These are phyloP conservation scores for Ramularia collo-cygni DNA, from an alignment of 2,329 filamentous ascomycete species.

Conservation along the genomic window DNA sequence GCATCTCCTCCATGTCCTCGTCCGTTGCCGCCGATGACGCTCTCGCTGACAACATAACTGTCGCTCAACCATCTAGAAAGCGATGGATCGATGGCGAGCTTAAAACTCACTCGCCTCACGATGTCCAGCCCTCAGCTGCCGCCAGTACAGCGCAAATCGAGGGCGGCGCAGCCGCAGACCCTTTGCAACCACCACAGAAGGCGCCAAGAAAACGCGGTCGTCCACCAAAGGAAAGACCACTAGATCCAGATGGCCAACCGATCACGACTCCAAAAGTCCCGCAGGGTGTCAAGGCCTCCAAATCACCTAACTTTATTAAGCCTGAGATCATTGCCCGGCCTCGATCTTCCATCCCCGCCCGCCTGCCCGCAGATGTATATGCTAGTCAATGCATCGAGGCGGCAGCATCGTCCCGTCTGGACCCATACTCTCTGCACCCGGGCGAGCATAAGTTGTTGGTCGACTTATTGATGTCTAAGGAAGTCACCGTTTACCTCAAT, in stretches of 20 bases:
- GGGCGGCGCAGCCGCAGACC: constrained; percentile 3
- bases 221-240: constrained; percentile 22
- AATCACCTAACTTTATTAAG: constrained; percentile 18
- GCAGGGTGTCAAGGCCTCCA: constrained; percentile 8
- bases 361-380: constrained; percentile 67
- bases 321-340: constrained; percentile 24
- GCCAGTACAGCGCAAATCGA: background rate
- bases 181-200: constrained; percentile 9
- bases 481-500: constrained; percentile 93
- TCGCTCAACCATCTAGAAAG: constrained; percentile 17
- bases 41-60: constrained; percentile 6
- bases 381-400: constrained; percentile 87
- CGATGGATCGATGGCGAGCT: constrained; percentile 26
- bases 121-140: constrained; percentile 1
- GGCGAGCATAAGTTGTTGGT: constrained; percentile 77
- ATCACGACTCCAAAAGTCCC: constrained; percentile 3
- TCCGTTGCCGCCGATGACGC: constrained; percentile 25
- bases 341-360: constrained; percentile 69
- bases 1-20: constrained; percentile 28
- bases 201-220: constrained; percentile 24
- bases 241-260: constrained; percentile 13
- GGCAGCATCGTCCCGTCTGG: constrained; percentile 80
- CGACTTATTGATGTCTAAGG: constrained; percentile 73
- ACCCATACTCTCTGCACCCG: constrained; percentile 79
- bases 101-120: constrained; percentile 14